Evolutionary conservation across 2,329 filamentous ascomycete species (phyloP), one percentile per base, ranked within the genome.

Genomic region (Apiospora phragmitis): DNA sequence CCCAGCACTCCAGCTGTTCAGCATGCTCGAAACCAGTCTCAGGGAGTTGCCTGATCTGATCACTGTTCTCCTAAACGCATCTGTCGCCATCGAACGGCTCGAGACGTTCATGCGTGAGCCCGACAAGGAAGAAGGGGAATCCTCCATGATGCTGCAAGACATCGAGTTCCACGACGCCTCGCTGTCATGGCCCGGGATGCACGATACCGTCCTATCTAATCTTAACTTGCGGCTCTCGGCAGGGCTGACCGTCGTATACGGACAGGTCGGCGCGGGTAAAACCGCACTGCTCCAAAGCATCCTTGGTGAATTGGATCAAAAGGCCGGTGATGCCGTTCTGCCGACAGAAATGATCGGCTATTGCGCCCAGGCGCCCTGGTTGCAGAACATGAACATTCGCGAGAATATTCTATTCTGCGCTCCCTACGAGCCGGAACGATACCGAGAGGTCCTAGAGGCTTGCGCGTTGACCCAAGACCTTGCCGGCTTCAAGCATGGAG

Each of bases 41-140:
- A 90, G 91, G 70, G 92, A 94, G 68, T 82, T 97, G 0, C 95
- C 95, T 2, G 85, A 89, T 41, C 83, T 97, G 12, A 90, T 97
- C 59, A 94, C 92, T 0, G 88, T 92, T 0, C 82, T 95, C 5
- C 87, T 97, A 74, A 97, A 97, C 76, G 93, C 94, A 0, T 91
- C 89, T n/a, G 91, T 97, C 24, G 92, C 94, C 0, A 89, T 97
- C 73, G 89, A 88, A 11, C 91, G 94, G 74, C 94, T 97, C 26
- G 93, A 97, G 76, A 87, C 89, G 29, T 97, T 97, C 81, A 97
- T 97, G 93, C 83, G 85, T 0, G 94, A 97, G 79, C 93, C 93
- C 0, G 90, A 97, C 76, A 94, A 94, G 75, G 87, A 89, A 41
- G 85, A 87, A 38, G 79, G 80, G 3, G 82, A 83, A 4, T 76